Evolutionary conservation across 129 eudicot species (phyloP).

Genomic region (Deinandra increscens): DNA sequence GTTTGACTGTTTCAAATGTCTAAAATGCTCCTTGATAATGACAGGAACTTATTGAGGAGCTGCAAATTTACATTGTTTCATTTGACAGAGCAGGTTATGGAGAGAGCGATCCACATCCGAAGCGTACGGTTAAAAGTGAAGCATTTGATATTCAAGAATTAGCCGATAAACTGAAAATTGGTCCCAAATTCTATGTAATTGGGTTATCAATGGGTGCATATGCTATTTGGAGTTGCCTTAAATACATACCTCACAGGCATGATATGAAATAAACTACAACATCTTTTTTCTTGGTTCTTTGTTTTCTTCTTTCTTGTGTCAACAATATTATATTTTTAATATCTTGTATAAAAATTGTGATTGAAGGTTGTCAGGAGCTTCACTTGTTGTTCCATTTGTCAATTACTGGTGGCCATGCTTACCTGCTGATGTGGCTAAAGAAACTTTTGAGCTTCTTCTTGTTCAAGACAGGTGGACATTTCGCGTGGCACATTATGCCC

Average conservation of each 20-base stretch:
- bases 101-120: constrained; percentile 79
- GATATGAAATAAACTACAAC: not conserved
- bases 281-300: constrained; percentile 14
- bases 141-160: constrained; percentile 77
- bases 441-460: constrained; percentile 33
- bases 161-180: constrained; percentile 65
- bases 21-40: not conserved
- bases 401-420: constrained; percentile 66
- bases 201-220: constrained; percentile 80
- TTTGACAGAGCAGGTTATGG: constrained; percentile 89
- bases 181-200: constrained; percentile 61
- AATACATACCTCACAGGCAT: constrained; percentile 83
- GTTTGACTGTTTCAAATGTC: not conserved
- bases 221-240: constrained; percentile 70
- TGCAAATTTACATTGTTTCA: constrained; percentile 50
- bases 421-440: constrained; percentile 40
- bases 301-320: not conserved
- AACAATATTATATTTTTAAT: constrained; percentile 4
- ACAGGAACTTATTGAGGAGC: constrained; percentile 67
- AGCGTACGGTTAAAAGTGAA: constrained; percentile 73
- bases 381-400: constrained; percentile 61
- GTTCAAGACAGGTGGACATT: constrained; percentile 51
- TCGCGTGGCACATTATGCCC: constrained; percentile 56
- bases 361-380: constrained; percentile 59
- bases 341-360: not conserved